A percentile compares a stretch with the other conserved stretches of the same genome.
Evolutionary conservation across 108 stramenopile species (phyloP).

Genomic region (Cyclotella atomus): DNA sequence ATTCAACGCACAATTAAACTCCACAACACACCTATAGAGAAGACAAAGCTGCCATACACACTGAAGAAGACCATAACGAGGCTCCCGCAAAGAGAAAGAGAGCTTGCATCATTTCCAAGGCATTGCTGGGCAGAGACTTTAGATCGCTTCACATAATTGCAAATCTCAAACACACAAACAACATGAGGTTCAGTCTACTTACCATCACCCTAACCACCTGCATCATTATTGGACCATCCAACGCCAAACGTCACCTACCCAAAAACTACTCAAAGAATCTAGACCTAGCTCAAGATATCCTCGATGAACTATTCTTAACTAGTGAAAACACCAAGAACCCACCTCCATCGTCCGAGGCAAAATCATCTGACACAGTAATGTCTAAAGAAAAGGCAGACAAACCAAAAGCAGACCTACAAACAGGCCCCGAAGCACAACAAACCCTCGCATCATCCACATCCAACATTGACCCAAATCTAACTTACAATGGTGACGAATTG

Average conservation of each 20-base stretch:
- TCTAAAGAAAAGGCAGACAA: no score
- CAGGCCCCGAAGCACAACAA: slow-evolving; percentile 1
- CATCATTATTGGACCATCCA: not conserved
- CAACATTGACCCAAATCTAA: slow-evolving; percentile 30
- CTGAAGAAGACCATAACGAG: no score
- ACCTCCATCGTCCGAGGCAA: not conserved
- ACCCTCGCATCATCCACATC: not conserved
- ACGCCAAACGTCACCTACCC: not conserved
- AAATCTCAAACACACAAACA: not conserved
- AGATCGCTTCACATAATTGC: no score
- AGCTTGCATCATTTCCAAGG: no score
- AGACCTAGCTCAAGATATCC: not conserved
- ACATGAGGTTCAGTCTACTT: not conserved
- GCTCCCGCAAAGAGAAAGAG: no score
- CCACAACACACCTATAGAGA: no score
- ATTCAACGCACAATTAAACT: no score
- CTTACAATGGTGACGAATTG: slow-evolving; percentile 40
- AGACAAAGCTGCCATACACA: no score
- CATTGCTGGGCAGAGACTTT: no score
- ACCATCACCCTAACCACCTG: not conserved
- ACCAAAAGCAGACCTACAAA: slow-evolving; percentile 5
- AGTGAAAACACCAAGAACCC: not conserved
- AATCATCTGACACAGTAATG: not conserved
- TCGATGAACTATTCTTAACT: slow-evolving; percentile 12
- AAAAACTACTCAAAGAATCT: not conserved